Evolutionary conservation across 2,329 filamentous ascomycete genomes (phyloP).

Genomic region (Xylariaceae sp.): DNA sequence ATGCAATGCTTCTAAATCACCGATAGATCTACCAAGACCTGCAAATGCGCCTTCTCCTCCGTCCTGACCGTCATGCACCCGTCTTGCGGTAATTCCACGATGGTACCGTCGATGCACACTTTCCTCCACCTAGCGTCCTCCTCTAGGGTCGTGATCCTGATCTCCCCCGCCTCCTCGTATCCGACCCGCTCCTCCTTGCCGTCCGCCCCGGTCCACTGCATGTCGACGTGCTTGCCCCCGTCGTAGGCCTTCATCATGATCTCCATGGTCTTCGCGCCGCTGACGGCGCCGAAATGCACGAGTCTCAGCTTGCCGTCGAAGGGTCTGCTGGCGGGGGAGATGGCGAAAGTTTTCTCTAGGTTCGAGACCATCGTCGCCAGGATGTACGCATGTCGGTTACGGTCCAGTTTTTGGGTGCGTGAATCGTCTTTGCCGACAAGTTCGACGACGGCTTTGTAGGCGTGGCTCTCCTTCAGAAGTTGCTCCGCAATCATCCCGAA

Average conservation of each 20-base stretch:
- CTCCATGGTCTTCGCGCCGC: conserved; percentile 69
- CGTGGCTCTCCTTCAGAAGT: conserved; percentile 61
- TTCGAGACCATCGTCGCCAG: conserved; percentile 77
- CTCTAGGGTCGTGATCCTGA: conserved; percentile 70
- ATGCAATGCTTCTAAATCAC: conserved; percentile 12
- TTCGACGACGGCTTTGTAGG: conserved; percentile 50
- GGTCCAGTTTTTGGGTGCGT: conserved; percentile 31
- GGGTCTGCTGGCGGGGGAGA: conserved; percentile 73
- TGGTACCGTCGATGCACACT: conserved; percentile 90
- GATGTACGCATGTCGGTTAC: conserved; percentile 70
- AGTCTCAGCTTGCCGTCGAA: conserved; percentile 72
- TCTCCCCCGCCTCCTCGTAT: conserved; percentile 70
- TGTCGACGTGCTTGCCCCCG: conserved; percentile 57
- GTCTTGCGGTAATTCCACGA: conserved; percentile 70
- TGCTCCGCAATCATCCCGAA: conserved; percentile 85
- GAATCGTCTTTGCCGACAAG: conserved; percentile 25
- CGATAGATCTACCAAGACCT: conserved; percentile 46
- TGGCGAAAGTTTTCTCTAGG: conserved; percentile 78
- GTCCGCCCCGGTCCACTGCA: conserved; percentile 44
- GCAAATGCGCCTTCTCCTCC: conserved; percentile 46
- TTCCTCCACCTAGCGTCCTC: conserved; percentile 76
- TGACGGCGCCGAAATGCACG: conserved; percentile 72
- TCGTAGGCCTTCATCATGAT: conserved; percentile 72
- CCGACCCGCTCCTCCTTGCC: conserved; percentile 55
- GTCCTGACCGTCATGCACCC: conserved; percentile 71